Conservation (phyloP, 371 early-diverging fungal genomes). For the Mortierella sp. region DNA sequence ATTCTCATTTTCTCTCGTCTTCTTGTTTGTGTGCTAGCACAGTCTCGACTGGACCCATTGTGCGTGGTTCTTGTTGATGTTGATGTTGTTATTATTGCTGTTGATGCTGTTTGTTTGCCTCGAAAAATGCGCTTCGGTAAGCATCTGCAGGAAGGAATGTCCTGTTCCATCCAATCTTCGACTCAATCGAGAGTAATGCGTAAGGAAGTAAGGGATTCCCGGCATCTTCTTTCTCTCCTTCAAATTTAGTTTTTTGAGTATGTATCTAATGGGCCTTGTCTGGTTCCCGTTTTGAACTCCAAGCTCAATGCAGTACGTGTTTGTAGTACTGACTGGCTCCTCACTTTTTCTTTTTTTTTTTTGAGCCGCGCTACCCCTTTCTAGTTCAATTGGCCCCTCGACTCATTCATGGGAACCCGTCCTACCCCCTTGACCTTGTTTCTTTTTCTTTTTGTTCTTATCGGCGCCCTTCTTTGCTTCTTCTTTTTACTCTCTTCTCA, state of each 20-base stretch:
- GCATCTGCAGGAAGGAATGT: slow-evolving; percentile 12
- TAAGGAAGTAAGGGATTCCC: background rate
- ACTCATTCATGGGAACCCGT: background rate
- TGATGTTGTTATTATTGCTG: background rate
- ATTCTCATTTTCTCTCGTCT: background rate
- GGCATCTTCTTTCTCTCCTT: background rate
- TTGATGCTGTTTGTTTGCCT: background rate
- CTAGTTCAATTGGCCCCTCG: background rate
- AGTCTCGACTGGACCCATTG: background rate
- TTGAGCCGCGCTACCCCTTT: background rate
- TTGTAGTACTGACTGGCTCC: background rate
- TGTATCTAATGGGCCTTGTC: background rate
- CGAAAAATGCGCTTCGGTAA: background rate
- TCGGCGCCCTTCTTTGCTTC: background rate
- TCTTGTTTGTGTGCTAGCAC: background rate
- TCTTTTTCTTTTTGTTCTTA: slow-evolving; percentile 7
- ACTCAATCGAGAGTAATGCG: background rate
- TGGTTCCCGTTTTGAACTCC: background rate
- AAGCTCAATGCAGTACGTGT: background rate
- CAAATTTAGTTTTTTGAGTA: background rate
- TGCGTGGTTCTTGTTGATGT: background rate
- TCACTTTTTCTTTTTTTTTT: slow-evolving; percentile 25
- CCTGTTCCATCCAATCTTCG: too few species aligned
- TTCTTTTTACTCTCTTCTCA: background rate
- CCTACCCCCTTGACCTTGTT: slow-evolving; percentile 6